phyloP scores from a whole-genome alignment of 2,329 filamentous ascomycete species.

The Sarocladium kiliense region DNA sequence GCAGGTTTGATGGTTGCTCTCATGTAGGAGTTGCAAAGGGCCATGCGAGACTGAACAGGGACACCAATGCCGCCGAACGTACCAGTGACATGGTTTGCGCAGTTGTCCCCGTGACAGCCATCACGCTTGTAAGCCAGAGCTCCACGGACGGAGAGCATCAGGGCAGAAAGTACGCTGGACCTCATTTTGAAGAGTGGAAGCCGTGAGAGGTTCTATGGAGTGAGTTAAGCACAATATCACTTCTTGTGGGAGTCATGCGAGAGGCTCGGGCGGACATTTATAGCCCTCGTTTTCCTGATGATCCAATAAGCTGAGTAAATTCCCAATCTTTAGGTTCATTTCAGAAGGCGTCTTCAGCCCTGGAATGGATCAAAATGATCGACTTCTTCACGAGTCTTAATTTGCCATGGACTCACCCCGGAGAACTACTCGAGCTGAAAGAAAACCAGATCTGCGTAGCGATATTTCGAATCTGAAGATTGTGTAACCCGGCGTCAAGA shows the following conservation, averaged over 20 bases:
- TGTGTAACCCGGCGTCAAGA: background rate
- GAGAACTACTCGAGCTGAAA: background rate
- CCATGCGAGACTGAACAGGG: slow-evolving; percentile 13
- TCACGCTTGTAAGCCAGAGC: background rate
- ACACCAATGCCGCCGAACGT: slow-evolving; percentile 12
- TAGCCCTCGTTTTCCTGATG: too few relatives aligned
- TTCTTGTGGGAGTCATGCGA: too few relatives aligned
- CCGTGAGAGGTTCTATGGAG: too few relatives aligned
- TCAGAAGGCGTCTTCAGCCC: background rate
- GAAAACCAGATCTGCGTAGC: too few relatives aligned
- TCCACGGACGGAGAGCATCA: background rate
- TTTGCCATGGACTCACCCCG: too few relatives aligned
- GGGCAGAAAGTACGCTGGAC: background rate
- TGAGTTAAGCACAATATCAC: too few relatives aligned
- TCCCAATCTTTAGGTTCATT: background rate
- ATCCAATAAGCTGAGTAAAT: too few relatives aligned
- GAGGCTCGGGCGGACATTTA: too few relatives aligned
- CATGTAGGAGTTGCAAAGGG: slow-evolving; percentile 13
- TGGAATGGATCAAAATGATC: background rate
- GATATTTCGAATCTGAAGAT: too few relatives aligned
- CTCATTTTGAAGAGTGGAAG: background rate
- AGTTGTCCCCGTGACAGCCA: slow-evolving; percentile 14
- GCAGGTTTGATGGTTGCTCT: slow-evolving; percentile 12
- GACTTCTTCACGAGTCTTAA: too few relatives aligned
- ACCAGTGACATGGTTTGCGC: slow-evolving; percentile 16